A percentile compares a stretch with the other conserved stretches of the same genome.
Evolutionary conservation across 176 grass and related monocot genomes (phyloP).

Genomic region (Bonia amplexicaulis): DNA sequence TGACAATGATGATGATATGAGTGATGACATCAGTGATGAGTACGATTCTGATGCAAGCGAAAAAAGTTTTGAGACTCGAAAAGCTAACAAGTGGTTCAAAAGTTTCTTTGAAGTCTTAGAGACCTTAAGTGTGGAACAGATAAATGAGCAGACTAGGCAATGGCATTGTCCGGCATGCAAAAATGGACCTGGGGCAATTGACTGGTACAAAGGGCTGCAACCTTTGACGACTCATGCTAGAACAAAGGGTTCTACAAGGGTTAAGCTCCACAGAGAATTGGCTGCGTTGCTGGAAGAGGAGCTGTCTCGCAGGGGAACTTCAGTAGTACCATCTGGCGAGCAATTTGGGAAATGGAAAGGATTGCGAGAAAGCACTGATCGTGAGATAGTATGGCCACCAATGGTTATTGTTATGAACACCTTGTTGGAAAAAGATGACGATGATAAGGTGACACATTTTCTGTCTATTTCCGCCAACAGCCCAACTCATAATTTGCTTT

Average conservation of each 20-base stretch:
- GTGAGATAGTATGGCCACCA: constrained; percentile 83
- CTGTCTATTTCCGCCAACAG: not conserved
- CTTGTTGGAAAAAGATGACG: constrained; percentile 54
- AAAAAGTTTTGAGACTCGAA: constrained; percentile 63
- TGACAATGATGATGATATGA: constrained; percentile 56
- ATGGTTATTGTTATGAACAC: constrained; percentile 97
- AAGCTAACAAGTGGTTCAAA: constrained; percentile 75
- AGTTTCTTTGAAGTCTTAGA: constrained; percentile 59
- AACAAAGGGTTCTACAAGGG: constrained; percentile 72
- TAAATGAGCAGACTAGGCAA: constrained; percentile 52
- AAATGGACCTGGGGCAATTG: constrained; percentile 90
- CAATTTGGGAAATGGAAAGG: constrained; percentile 90
- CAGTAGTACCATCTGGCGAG: constrained; percentile 60
- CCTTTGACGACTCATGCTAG: constrained; percentile 73
- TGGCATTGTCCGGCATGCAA: constrained; percentile 84
- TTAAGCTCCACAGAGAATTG: constrained; percentile 81
- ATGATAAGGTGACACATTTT: constrained; percentile 60
- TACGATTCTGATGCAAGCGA: constrained; percentile 73
- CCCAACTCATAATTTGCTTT: not conserved
- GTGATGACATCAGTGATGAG: constrained; percentile 57
- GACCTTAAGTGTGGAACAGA: constrained; percentile 54
- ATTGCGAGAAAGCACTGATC: constrained; percentile 45
- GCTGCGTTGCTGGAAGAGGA: constrained; percentile 72
- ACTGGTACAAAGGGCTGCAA: constrained; percentile 87
- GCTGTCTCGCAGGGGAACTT: constrained; percentile 61